phyloP scores from a whole-genome alignment of 352 stramenopile species.

The Phytophthora cactorum region DNA sequence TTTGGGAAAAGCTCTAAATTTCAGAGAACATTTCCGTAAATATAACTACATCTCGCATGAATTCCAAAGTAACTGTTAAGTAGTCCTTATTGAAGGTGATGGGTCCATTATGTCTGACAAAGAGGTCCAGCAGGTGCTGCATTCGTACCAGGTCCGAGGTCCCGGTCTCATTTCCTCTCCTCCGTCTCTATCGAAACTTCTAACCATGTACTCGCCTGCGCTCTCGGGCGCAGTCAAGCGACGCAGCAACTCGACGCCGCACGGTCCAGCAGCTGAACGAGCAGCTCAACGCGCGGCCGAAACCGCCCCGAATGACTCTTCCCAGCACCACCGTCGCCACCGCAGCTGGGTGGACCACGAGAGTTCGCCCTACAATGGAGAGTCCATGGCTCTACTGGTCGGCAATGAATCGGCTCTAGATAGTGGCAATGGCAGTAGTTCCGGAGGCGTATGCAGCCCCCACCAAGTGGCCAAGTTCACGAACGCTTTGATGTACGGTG shows the following conservation, averaged over 20 bases:
- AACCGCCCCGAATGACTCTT: conserved; percentile 12
- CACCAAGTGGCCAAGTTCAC: conserved; percentile 47
- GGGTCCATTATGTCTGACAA: too few species aligned
- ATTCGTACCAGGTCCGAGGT: too few species aligned
- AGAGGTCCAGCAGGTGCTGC: too few species aligned
- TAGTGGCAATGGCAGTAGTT: not conserved
- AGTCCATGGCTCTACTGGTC: conserved; percentile 45
- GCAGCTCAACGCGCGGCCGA: conserved; percentile 25
- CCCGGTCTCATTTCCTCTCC: too few species aligned
- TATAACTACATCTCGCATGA: too few species aligned
- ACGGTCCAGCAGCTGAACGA: conserved; percentile 25
- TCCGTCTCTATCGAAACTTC: not conserved
- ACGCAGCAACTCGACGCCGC: conserved; percentile 45
- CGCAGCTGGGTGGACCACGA: conserved; percentile 48
- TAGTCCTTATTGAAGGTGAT: too few species aligned
- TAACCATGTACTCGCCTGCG: conserved; percentile 64
- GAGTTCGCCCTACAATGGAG: conserved; percentile 22
- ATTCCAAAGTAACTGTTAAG: too few species aligned
- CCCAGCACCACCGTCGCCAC: conserved; percentile 30
- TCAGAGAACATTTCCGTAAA: too few species aligned
- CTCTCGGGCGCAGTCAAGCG: conserved; percentile 60
- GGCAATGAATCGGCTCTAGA: conserved; percentile 8
- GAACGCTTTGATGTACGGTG: conserved; percentile 83
- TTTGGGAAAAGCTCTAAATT: too few species aligned
- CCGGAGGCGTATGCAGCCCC: not conserved